phyloP scores from a whole-genome alignment of 2,329 filamentous ascomycete species.

The Clarireedia homoeocarpa region DNA sequence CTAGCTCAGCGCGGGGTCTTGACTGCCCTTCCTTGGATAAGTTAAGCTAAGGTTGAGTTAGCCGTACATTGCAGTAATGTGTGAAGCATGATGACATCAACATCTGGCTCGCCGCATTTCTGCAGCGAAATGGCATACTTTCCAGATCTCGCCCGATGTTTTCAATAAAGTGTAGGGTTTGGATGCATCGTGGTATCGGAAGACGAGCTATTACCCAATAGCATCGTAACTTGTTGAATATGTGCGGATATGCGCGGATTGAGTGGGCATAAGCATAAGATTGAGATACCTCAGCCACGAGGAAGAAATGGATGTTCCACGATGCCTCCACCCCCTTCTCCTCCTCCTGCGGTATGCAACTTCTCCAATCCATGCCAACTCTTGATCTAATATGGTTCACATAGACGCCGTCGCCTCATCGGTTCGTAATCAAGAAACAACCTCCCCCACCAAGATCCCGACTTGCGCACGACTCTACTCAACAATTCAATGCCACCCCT shows the following conservation, averaged over 20 bases:
- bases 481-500: slow-evolving; percentile 30
- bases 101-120: background rate
- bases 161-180: background rate
- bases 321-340: slow-evolving; percentile 30
- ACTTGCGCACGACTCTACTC: slow-evolving; percentile 19
- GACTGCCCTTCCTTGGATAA: background rate
- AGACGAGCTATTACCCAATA: no score
- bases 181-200: no score
- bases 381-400: slow-evolving; percentile 11
- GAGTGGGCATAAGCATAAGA: no score
- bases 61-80: background rate
- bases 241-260: no score
- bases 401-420: slow-evolving; percentile 32
- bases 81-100: background rate
- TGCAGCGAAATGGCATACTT: no score
- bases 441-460: slow-evolving; percentile 16
- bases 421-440: slow-evolving; percentile 30
- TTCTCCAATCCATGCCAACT: background rate
- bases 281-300: background rate
- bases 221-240: no score
- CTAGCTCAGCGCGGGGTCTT: background rate
- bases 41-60: no score
- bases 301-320: slow-evolving; percentile 11
- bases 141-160: background rate
- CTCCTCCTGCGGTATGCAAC: slow-evolving; percentile 27